Conservation (phyloP, 768 basidiomycete genomes). For the Tulasnella sp. region DNA sequence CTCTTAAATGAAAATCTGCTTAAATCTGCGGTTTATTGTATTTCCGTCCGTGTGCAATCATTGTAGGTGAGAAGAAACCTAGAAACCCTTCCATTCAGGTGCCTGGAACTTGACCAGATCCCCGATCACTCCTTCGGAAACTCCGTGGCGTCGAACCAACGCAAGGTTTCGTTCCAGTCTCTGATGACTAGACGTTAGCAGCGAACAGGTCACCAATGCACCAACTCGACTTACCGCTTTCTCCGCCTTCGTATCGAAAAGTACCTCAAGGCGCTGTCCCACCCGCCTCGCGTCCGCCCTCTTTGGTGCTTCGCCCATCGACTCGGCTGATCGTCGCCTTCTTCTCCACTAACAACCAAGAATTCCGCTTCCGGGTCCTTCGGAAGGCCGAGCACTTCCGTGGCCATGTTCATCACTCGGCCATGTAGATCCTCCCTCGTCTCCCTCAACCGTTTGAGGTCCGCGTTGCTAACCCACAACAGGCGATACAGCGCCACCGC, state of each 20-base stretch:
- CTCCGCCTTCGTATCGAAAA: conserved; percentile 74
- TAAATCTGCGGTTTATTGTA: no score
- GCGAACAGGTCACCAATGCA: background rate
- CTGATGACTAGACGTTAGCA: background rate
- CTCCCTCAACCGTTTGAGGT: conserved; percentile 53
- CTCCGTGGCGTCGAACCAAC: conserved; percentile 77
- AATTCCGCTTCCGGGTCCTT: conserved; percentile 67
- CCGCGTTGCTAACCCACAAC: conserved; percentile 51
- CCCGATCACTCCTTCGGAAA: conserved; percentile 55
- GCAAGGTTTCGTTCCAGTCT: conserved; percentile 84
- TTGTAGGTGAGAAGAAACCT: no score
- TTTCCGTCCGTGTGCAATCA: no score
- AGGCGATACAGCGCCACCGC: conserved; percentile 59
- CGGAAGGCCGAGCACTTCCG: conserved; percentile 57
- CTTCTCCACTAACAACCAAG: conserved; percentile 11
- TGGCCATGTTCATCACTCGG: conserved; percentile 65
- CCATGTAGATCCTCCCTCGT: conserved; percentile 56
- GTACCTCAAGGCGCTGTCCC: conserved; percentile 63
- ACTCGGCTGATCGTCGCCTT: conserved; percentile 23
- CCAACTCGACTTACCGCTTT: conserved; percentile 48
- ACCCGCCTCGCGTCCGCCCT: conserved; percentile 42
- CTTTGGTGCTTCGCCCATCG: conserved; percentile 45
- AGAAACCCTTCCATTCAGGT: no score
- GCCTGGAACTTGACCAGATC: no score
- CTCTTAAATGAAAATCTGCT: no score